Conservation (phyloP, 2,329 filamentous ascomycete genomes). For the Annulohypoxylon truncatum region DNA sequence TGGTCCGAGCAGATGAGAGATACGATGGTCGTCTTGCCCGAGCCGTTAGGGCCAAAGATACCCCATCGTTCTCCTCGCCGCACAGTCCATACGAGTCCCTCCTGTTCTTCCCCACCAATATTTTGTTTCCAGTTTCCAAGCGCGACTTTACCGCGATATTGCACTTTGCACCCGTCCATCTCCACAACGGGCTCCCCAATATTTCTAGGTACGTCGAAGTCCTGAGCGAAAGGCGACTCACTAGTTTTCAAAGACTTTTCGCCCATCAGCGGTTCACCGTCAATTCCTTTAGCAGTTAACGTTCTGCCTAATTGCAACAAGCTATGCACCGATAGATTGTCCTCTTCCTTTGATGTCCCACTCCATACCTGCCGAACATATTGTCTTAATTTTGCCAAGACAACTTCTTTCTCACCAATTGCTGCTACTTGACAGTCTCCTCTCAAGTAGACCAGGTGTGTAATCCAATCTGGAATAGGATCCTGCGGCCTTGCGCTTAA, state of each 20-base stretch:
- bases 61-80: constrained; percentile 88
- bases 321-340: constrained; percentile 60
- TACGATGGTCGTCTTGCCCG: constrained; percentile 94
- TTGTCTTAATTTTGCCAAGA: constrained; percentile 65
- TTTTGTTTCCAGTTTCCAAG: constrained; percentile 83
- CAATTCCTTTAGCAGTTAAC: constrained; percentile 56
- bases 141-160: constrained; percentile 80
- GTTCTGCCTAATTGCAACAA: constrained; percentile 63
- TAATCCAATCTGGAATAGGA: constrained; percentile 89
- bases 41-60: constrained; percentile 92
- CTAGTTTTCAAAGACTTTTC: constrained; percentile 39
- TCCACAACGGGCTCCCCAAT: constrained; percentile 80
- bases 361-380: constrained; percentile 61
- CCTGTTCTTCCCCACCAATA: constrained; percentile 59
- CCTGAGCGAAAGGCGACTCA: constrained; percentile 33
- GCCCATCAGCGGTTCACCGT: constrained; percentile 53
- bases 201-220: constrained; percentile 18
- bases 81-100: constrained; percentile 85
- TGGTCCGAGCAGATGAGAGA: constrained; percentile 96
- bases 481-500: constrained; percentile 87
- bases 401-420: constrained; percentile 72
- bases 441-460: constrained; percentile 79
- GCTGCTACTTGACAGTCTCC: constrained; percentile 72
- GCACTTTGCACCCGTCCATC: constrained; percentile 85
- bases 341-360: constrained; percentile 59